These are phyloP conservation scores for Nitzschia sp. DNA, from an alignment of 108 stramenopile species.

Conservation along the genomic window DNA sequence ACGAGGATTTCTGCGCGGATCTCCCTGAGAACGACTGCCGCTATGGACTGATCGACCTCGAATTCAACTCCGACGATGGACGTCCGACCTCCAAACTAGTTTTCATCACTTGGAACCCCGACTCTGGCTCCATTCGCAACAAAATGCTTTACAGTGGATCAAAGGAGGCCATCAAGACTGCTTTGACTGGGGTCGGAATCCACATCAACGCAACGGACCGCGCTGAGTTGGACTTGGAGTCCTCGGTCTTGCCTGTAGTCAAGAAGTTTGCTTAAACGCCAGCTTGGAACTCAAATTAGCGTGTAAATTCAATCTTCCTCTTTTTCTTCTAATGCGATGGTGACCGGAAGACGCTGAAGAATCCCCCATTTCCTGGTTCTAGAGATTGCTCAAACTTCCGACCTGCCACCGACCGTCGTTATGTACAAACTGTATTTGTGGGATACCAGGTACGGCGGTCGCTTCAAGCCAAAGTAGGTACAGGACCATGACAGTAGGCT, in stretches of 20 bases:
- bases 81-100: constrained; percentile 93
- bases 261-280: constrained; percentile 77
- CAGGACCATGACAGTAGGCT: too few relatives aligned
- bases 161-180: constrained; percentile 90
- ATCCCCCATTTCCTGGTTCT: too few relatives aligned
- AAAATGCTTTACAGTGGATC: constrained; percentile 96
- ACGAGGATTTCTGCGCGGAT: constrained; percentile 79
- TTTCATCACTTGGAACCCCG: constrained; percentile 94
- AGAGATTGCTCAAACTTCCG: too few relatives aligned
- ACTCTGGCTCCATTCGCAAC: constrained; percentile 78
- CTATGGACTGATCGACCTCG: constrained; percentile 91
- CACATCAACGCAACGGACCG: constrained; percentile 87
- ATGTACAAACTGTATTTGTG: too few relatives aligned
- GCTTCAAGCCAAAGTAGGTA: too few relatives aligned
- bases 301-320: too few relatives aligned
- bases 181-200: constrained; percentile 84
- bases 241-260: constrained; percentile 73
- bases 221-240: constrained; percentile 85
- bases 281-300: not conserved
- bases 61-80: constrained; percentile 86
- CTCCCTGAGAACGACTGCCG: constrained; percentile 90
- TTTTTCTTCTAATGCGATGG: too few relatives aligned
- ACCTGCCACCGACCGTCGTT: too few relatives aligned
- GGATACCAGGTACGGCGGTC: too few relatives aligned
- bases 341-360: too few relatives aligned